phyloP scores from a whole-genome alignment of 2,329 filamentous ascomycete genomes.

The Aspergillus sp. region DNA sequence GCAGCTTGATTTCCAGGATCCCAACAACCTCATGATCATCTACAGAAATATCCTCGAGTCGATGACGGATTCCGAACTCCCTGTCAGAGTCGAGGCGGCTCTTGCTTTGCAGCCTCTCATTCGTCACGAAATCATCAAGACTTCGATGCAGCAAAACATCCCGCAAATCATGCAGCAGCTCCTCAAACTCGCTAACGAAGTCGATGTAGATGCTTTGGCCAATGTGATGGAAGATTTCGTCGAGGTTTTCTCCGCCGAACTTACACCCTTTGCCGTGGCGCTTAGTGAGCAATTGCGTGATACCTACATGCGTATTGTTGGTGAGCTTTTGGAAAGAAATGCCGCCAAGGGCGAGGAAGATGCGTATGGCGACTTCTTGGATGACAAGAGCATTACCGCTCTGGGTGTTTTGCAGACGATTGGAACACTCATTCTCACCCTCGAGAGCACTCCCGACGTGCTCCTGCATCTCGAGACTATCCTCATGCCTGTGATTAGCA shows the following conservation, averaged over 20 bases:
- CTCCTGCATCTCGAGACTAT: conserved; percentile 91
- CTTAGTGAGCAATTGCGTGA: conserved; percentile 93
- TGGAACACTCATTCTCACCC: conserved; percentile 89
- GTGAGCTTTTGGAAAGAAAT: conserved; percentile 85
- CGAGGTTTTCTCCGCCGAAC: conserved; percentile 93
- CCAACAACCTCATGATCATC: conserved; percentile 90
- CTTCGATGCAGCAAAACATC: conserved; percentile 95
- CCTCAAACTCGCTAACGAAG: conserved; percentile 93
- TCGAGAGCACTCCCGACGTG: conserved; percentile 96
- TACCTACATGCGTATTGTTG: conserved; percentile 89
- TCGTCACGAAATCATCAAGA: conserved; percentile 87
- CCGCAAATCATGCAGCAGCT: conserved; percentile 99
- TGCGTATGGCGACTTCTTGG: conserved; percentile 81
- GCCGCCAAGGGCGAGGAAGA: conserved; percentile 69
- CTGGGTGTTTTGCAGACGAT: conserved; percentile 96
- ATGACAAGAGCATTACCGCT: conserved; percentile 98
- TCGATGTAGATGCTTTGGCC: conserved; percentile 91
- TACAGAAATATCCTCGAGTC: conserved; percentile 96
- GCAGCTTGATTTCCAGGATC: conserved; percentile 92
- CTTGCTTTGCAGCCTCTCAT: conserved; percentile 93
- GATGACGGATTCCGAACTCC: conserved; percentile 90
- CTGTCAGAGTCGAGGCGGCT: conserved; percentile 89
- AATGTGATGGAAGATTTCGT: conserved; percentile 99
- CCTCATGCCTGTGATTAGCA: conserved; percentile 92
- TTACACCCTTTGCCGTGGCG: conserved; percentile 94